These are phyloP conservation scores for Hirschfeldia incana DNA, from an alignment of 345 rosid species.

Conservation along the genomic window DNA sequence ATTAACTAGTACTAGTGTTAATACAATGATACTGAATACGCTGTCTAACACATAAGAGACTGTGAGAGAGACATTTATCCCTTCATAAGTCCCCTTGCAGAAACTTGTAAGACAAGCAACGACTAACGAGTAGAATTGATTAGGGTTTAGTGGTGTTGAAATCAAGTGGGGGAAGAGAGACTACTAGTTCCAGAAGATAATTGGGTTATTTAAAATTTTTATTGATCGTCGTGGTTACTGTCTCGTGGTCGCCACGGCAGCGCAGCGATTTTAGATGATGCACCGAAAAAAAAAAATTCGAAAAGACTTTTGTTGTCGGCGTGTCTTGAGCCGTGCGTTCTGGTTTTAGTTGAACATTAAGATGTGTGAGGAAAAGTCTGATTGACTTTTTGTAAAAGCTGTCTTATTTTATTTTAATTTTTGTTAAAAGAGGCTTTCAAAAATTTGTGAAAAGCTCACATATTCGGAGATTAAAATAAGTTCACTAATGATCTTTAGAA, in stretches of 20 bases:
- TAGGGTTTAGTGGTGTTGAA: neutral
- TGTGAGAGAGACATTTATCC: neutral
- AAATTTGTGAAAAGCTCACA: too few relatives aligned
- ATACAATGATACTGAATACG: too few relatives aligned
- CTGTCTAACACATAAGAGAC: neutral
- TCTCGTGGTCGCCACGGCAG: neutral
- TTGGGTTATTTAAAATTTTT: too few relatives aligned
- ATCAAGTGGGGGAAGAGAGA: neutral
- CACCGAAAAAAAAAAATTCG: neutral
- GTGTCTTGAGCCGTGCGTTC: neutral
- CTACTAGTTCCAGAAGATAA: too few relatives aligned
- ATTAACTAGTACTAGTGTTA: too few relatives aligned
- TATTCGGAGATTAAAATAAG: too few relatives aligned
- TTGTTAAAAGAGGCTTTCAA: too few relatives aligned
- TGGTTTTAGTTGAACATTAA: neutral
- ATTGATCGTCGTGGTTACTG: neutral
- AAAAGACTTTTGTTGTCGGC: neutral
- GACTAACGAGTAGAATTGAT: neutral
- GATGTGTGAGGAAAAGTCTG: neutral
- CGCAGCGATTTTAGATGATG: neutral
- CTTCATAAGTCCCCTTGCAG: constrained; percentile 13
- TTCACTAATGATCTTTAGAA: neutral
- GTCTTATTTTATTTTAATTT: too few relatives aligned
- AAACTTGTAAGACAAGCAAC: constrained; percentile 19
- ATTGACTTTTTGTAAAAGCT: neutral